Evolutionary conservation across 495 filamentous ascomycete genomes (phyloP).

Genomic region (Penicillium tannophilum): DNA sequence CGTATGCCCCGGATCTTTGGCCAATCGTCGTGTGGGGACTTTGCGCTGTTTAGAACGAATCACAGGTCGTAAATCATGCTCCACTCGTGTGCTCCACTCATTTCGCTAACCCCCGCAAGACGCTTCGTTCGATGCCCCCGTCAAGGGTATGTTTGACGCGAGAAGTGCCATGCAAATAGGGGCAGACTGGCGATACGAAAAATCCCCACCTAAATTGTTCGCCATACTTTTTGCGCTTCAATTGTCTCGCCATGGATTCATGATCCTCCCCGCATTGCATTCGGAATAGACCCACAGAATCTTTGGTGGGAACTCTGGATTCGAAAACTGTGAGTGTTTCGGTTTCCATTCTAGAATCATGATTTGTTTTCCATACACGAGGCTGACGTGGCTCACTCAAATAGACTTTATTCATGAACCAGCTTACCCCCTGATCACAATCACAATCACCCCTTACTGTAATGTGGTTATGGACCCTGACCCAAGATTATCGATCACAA

Average conservation of each 20-base stretch:
- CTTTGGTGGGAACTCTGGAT: neutral
- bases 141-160: too few relatives aligned
- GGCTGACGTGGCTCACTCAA: neutral
- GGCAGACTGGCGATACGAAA: too few relatives aligned
- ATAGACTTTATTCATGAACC: neutral
- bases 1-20: neutral
- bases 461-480: neutral
- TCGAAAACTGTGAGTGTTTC: neutral
- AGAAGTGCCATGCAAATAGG: too few relatives aligned
- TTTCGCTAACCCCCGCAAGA: neutral
- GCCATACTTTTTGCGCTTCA: neutral
- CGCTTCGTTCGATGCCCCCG: neutral
- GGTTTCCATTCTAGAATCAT: neutral
- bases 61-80: neutral
- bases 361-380: neutral
- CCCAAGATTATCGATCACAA: neutral
- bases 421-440: neutral
- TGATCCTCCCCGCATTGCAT: neutral
- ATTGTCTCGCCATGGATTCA: neutral
- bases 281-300: neutral
- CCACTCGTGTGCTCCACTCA: neutral
- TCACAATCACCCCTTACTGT: neutral
- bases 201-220: neutral
- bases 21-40: neutral
- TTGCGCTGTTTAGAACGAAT: too few relatives aligned